Evolutionary conservation across 1,284 basidiomycete species (phyloP).

Genomic region (Cystobasidium pallidum): DNA sequence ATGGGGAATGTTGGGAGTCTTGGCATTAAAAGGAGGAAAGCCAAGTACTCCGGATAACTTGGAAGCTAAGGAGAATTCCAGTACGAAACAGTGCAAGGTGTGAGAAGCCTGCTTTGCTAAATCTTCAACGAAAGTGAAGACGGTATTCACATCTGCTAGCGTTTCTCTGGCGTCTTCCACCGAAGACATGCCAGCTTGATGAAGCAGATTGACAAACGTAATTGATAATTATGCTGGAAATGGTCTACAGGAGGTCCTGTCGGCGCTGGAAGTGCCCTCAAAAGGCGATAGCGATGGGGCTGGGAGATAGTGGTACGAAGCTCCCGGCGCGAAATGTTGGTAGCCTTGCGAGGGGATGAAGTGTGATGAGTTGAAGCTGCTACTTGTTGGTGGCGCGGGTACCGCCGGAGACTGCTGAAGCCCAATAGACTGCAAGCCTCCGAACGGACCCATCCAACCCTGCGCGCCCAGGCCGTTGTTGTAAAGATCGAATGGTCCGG

Average conservation of each 20-base stretch:
- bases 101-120: not conserved
- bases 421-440: no score
- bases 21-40: not conserved
- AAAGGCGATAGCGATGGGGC: no score
- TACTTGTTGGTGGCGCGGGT: no score
- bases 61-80: not conserved
- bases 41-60: not conserved
- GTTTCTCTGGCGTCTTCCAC: slow-evolving; percentile 1
- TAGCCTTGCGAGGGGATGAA: no score
- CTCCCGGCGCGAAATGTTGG: no score
- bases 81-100: not conserved
- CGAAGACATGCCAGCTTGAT: not conserved
- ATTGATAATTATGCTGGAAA: not conserved
- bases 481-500: not conserved
- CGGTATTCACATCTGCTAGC: not conserved
- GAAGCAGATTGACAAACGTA: not conserved
- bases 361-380: no score
- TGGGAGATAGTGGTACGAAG: no score
- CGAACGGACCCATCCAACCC: no score
- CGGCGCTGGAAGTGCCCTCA: not conserved
- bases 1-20: not conserved
- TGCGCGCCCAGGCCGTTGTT: no score
- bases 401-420: no score
- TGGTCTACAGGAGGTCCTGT: not conserved
- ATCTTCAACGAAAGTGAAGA: not conserved